These are phyloP conservation scores for Sarocladium kiliense DNA, from an alignment of 2,329 filamentous ascomycete species.

Conservation along the genomic window DNA sequence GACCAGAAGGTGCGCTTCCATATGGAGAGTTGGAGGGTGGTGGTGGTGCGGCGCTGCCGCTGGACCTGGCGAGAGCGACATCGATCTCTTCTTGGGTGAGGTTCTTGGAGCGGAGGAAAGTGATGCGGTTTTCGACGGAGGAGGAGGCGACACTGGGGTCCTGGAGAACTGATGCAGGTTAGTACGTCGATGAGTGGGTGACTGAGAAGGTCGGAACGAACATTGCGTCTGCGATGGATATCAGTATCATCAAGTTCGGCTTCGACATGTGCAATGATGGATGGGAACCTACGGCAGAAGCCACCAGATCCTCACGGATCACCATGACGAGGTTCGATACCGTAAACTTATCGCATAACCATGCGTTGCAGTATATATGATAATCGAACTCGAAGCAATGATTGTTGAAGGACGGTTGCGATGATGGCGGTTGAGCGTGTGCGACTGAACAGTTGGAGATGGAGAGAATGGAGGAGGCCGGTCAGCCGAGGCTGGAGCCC, in stretches of 20 bases:
- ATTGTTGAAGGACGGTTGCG: slow-evolving; percentile 11
- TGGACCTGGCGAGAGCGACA: slow-evolving; percentile 70
- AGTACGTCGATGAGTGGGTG: slow-evolving; percentile 10
- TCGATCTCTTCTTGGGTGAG: slow-evolving; percentile 95
- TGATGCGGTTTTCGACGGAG: slow-evolving; percentile 86
- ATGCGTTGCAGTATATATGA: background rate
- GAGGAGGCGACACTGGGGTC: slow-evolving; percentile 88
- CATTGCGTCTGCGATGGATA: slow-evolving; percentile 33
- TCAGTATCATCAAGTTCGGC: slow-evolving; percentile 10
- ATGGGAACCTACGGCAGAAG: slow-evolving; percentile 61
- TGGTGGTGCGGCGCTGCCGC: slow-evolving; percentile 47
- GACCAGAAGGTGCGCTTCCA: slow-evolving; percentile 36
- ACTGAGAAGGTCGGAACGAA: slow-evolving; percentile 21
- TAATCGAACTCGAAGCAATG: slow-evolving; percentile 1
- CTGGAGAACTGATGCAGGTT: slow-evolving; percentile 65
- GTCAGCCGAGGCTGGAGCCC: slow-evolving; percentile 20
- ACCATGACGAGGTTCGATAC: slow-evolving; percentile 48
- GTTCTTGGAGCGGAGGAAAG: slow-evolving; percentile 95
- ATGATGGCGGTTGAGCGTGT: slow-evolving; percentile 14
- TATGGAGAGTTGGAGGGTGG: slow-evolving; percentile 31
- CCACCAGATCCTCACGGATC: slow-evolving; percentile 89
- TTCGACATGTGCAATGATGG: slow-evolving; percentile 7
- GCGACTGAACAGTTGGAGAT: slow-evolving; percentile 11
- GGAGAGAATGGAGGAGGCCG: slow-evolving; percentile 12
- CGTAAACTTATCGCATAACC: background rate